Conservation (phyloP, 208 protist species). For the Wallacemonas sp. region DNA sequence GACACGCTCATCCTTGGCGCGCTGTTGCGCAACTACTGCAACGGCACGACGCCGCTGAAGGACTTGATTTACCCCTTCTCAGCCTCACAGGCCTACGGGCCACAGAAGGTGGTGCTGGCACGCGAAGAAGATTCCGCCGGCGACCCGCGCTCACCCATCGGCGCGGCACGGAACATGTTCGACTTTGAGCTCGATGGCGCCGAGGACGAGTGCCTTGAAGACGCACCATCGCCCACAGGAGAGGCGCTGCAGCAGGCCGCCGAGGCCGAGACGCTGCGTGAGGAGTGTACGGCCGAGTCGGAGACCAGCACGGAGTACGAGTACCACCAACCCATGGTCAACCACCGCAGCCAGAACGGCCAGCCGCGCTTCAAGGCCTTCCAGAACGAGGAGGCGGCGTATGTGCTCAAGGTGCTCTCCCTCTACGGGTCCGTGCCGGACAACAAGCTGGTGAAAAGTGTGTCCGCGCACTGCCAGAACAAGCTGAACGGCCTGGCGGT, state of each 20-base stretch:
- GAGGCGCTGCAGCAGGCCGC: neutral
- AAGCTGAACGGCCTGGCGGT: slow-evolving; percentile 19
- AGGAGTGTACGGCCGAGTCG: neutral
- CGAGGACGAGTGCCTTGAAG: slow-evolving; percentile 38
- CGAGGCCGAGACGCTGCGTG: slow-evolving; percentile 2
- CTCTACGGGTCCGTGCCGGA: slow-evolving; percentile 48
- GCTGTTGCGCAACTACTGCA: slow-evolving; percentile 67
- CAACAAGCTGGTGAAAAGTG: slow-evolving; percentile 46
- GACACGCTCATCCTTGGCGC: slow-evolving; percentile 63
- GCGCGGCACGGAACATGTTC: slow-evolving; percentile 30
- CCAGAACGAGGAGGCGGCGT: slow-evolving; percentile 51
- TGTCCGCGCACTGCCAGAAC: slow-evolving; percentile 28
- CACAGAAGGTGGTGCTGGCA: slow-evolving; percentile 24
- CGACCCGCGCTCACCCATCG: neutral
- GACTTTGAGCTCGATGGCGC: slow-evolving; percentile 28
- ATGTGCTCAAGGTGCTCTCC: slow-evolving; percentile 63
- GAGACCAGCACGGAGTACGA: slow-evolving; percentile 3
- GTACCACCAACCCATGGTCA: slow-evolving; percentile 13
- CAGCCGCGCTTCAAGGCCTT: slow-evolving; percentile 25
- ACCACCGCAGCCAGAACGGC: slow-evolving; percentile 9
- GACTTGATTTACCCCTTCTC: slow-evolving; percentile 53
- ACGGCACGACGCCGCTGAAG: slow-evolving; percentile 48
- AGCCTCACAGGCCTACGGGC: slow-evolving; percentile 43
- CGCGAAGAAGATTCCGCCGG: neutral
- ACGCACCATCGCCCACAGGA: neutral